Base-by-base conservation (phyloP, 2,329 filamentous ascomycete species). In the Penicillium sumatraense region DNA sequence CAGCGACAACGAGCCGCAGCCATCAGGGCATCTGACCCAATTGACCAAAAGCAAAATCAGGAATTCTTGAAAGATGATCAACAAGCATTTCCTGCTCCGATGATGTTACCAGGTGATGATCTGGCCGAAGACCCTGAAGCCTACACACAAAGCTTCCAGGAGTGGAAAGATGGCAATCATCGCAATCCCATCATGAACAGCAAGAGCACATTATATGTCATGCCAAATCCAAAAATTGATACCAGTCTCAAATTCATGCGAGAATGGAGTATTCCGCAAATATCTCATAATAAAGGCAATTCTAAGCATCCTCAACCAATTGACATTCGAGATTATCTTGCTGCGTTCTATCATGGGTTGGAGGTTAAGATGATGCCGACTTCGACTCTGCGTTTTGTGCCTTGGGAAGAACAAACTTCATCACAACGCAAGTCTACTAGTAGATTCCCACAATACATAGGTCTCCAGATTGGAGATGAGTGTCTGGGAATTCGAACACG, bases 401-500 rank as follows among this genome's bases (percentile, higher is more conserved):
- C 36, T 2, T 40, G 36, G 20, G 20, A 40, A 21, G 20, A 40
- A 21, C 18, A 4, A 5, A 6, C 21, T 23, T 9, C 8, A 40
- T 21, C 36, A 13, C 11, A 40, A 23, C 10, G 3, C 36, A 40
- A 40, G 36, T n/a, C n/a, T n/a, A 13, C 1, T 27, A 10, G 26
- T 10, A 14, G 14, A 23, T 23, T 20, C 5, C 62, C 62, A 3
- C 65, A 65, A 7, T 2, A 75, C 29, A 68, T 88, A 11, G 84
- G 80, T 0, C 76, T 89, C 0, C 18, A 21, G 66, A 1, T 3
- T 56, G 67, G 2, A 58, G 49, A 67, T 2, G 64, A 73, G 21
- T 65, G 74, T 26, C 78, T 80, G 2, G 78, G 83, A 0, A 80
- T 89, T 47, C 78, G 84, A 9, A 75, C 74, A 2, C 80, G 86